These are phyloP conservation scores for Fusarium scirpi DNA, from an alignment of 2,329 filamentous ascomycete species.

Conservation along the genomic window DNA sequence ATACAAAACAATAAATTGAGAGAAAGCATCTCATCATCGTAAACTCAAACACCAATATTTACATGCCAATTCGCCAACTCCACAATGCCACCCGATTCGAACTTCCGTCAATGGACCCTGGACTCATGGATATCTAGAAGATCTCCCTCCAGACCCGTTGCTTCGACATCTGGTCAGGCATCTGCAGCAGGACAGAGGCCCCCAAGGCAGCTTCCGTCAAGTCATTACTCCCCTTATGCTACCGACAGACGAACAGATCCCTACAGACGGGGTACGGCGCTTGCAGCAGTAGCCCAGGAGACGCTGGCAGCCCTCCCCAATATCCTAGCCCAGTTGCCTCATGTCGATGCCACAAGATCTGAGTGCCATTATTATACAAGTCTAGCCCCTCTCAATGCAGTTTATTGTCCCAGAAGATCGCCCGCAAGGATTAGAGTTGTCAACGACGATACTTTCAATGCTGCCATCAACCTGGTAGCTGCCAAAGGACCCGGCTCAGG, in stretches of 20 bases:
- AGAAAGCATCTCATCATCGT: background rate
- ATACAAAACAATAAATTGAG: background rate
- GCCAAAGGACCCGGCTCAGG: slow-evolving; percentile 45
- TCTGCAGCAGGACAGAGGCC: slow-evolving; percentile 24
- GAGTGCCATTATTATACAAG: slow-evolving; percentile 53
- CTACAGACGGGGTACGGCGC: slow-evolving; percentile 41
- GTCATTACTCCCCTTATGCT: slow-evolving; percentile 11
- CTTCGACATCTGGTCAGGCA: slow-evolving; percentile 19
- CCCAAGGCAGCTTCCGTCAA: slow-evolving; percentile 23
- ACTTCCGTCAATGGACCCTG: slow-evolving; percentile 43
- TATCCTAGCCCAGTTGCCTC: slow-evolving; percentile 59
- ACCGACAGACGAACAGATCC: slow-evolving; percentile 28
- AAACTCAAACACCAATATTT: background rate
- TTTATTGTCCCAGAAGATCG: slow-evolving; percentile 57
- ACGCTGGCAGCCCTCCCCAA: slow-evolving; percentile 61
- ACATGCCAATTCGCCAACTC: background rate
- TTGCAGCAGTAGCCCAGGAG: slow-evolving; percentile 60
- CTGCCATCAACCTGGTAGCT: slow-evolving; percentile 58
- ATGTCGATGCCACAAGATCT: slow-evolving; percentile 54
- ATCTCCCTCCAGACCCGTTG: slow-evolving; percentile 14
- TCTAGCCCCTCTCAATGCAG: slow-evolving; percentile 54
- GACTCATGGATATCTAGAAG: slow-evolving; percentile 46
- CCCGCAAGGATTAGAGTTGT: slow-evolving; percentile 60
- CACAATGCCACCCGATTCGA: slow-evolving; percentile 13
- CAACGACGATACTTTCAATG: slow-evolving; percentile 69